Percentiles rank a stretch among this genome's conserved stretches.
Conservation (phyloP, 2,329 filamentous ascomycete species). For the Conoideocrella luteorostrata region DNA sequence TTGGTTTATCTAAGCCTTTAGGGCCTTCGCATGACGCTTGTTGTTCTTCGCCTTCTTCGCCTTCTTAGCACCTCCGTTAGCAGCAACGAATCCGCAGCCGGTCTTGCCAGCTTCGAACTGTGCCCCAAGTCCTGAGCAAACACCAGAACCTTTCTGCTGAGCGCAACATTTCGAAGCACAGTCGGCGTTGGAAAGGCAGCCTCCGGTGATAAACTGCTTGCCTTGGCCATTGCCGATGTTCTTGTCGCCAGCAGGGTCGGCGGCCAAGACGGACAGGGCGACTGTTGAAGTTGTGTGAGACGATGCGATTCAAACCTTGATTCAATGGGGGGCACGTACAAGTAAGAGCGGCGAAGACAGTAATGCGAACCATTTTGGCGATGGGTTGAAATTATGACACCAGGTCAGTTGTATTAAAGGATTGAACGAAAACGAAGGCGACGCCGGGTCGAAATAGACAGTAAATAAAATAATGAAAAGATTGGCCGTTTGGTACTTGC, state of each 20-base stretch:
- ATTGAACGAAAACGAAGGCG: background rate
- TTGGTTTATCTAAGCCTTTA: background rate
- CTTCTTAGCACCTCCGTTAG: background rate
- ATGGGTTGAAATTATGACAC: slow-evolving; percentile 1
- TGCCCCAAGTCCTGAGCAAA: too few species aligned
- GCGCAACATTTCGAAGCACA: slow-evolving; percentile 27
- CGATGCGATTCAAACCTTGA: too few species aligned
- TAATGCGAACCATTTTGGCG: slow-evolving; percentile 28
- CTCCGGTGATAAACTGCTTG: slow-evolving; percentile 22
- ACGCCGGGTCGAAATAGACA: too few species aligned
- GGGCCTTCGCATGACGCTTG: background rate
- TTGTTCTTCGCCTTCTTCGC: background rate
- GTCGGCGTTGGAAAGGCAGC: slow-evolving; percentile 18
- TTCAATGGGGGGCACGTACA: too few species aligned
- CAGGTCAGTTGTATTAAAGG: background rate
- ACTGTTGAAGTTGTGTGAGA: too few species aligned
- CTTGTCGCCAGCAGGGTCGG: slow-evolving; percentile 14
- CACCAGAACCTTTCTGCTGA: slow-evolving; percentile 4
- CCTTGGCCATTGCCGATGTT: slow-evolving; percentile 19
- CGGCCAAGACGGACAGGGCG: slow-evolving; percentile 12
- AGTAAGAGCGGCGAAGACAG: slow-evolving; percentile 16
- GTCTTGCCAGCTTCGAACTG: slow-evolving; percentile 24
- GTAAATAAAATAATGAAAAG: too few species aligned
- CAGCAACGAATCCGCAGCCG: slow-evolving; percentile 23
- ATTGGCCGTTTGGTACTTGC: too few species aligned